A percentile compares a stretch with the other conserved stretches of the same genome.
Conservation (phyloP, 176 grass and related monocot genomes). For the Lolium perenne region DNA sequence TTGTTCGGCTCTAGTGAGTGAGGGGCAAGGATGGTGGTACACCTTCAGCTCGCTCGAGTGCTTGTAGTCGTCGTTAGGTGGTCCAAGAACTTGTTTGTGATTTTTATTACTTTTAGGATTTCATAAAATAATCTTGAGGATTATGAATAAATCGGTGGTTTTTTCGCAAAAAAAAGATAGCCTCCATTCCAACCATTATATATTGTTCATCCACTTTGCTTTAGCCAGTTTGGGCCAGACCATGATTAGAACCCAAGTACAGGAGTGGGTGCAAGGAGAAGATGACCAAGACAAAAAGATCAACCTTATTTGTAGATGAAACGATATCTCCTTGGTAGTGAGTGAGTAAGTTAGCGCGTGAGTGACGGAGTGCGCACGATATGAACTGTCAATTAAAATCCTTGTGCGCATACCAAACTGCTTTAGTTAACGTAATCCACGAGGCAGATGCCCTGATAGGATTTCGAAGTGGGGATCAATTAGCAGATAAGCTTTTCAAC, state of each 20-base stretch:
- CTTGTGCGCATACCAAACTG: constrained; percentile 55
- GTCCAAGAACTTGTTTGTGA: no score
- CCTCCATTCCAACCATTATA: constrained; percentile 39
- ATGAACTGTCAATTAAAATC: constrained; percentile 14
- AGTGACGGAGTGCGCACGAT: constrained; percentile 29
- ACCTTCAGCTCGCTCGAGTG: no score
- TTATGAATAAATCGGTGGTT: no score
- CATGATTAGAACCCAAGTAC: constrained; percentile 39
- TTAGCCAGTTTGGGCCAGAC: constrained; percentile 39
- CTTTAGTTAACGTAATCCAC: constrained; percentile 40
- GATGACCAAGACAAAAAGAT: constrained; percentile 4
- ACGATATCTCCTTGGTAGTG: neutral
- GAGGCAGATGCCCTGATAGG: constrained; percentile 35
- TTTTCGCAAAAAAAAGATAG: neutral
- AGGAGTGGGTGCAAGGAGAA: neutral
- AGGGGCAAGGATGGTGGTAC: no score
- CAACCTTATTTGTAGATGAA: no score
- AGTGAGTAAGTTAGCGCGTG: neutral
- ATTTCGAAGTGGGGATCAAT: constrained; percentile 9
- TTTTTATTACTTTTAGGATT: no score
- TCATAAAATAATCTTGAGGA: no score
- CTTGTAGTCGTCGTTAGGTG: no score
- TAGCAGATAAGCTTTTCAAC: neutral
- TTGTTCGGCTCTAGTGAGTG: no score
- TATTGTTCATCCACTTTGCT: constrained; percentile 32